Conservation (phyloP, 116 monocot species). For the Thalassia testudinum region DNA sequence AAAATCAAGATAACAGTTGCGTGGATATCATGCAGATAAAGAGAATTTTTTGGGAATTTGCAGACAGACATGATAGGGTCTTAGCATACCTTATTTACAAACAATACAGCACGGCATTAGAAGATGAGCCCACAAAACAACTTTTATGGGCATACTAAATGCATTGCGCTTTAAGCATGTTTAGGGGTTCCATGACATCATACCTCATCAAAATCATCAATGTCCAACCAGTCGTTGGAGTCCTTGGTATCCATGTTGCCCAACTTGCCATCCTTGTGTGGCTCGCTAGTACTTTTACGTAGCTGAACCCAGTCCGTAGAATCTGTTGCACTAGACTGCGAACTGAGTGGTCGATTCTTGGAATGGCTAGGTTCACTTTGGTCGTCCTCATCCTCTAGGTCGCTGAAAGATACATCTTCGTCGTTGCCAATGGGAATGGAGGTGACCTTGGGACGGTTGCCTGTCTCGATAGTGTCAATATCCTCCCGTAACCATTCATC, state of each 20-base stretch:
- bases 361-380: constrained; percentile 1
- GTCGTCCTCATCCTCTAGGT: constrained; percentile 52
- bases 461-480: constrained; percentile 14
- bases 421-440: constrained; percentile 28
- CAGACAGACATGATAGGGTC: too few species aligned
- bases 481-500: constrained; percentile 75
- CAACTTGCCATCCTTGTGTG: neutral
- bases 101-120: too few species aligned
- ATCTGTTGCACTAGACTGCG: constrained; percentile 3
- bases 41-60: too few species aligned
- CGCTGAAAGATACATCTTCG: constrained; percentile 78
- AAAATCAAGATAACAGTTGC: too few species aligned
- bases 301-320: constrained; percentile 19
- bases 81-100: too few species aligned
- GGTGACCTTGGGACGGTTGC: constrained; percentile 2
- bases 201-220: constrained; percentile 24
- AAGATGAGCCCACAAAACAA: too few species aligned
- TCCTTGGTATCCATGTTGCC: constrained; percentile 8
- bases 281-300: constrained; percentile 2
- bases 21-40: too few species aligned
- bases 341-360: neutral
- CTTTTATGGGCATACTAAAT: too few species aligned
- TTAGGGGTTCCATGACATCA: constrained; percentile 3
- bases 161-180: too few species aligned
- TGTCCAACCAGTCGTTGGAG: constrained; percentile 22